A percentile compares a stretch with the other conserved stretches of the same genome.
phyloP scores from a whole-genome alignment of 257 asterid genomes.

The Gardenia jasminoides region DNA sequence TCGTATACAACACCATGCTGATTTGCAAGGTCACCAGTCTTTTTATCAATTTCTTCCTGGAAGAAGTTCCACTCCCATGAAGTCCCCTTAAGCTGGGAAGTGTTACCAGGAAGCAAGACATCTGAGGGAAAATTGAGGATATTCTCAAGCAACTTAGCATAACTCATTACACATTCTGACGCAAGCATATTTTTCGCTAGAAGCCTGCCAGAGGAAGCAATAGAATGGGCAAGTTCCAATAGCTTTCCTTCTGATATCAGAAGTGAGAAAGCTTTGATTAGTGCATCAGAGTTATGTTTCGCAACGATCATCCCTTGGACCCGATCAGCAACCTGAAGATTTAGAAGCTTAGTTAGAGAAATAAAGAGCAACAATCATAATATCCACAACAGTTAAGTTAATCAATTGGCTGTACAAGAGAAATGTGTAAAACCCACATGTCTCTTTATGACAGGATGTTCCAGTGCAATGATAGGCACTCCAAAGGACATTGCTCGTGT shows the following conservation, averaged over 20 bases:
- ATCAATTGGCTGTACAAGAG: not conserved
- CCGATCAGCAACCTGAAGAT: slow-evolving; percentile 71
- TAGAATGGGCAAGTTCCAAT: slow-evolving; percentile 60
- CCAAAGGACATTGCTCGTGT: slow-evolving; percentile 94
- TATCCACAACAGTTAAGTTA: not conserved
- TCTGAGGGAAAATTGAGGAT: slow-evolving; percentile 84
- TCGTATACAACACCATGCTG: slow-evolving; percentile 53
- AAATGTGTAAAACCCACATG: slow-evolving; percentile 52
- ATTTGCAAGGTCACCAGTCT: slow-evolving; percentile 33
- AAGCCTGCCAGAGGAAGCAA: slow-evolving; percentile 75
- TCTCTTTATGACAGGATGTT: slow-evolving; percentile 62
- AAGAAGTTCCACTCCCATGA: slow-evolving; percentile 81
- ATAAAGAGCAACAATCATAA: slow-evolving; percentile 18
- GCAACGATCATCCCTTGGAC: slow-evolving; percentile 75
- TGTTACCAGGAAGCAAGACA: slow-evolving; percentile 64
- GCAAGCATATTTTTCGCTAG: slow-evolving; percentile 87
- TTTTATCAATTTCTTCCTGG: slow-evolving; percentile 46
- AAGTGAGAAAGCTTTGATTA: slow-evolving; percentile 61
- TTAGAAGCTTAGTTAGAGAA: slow-evolving; percentile 19
- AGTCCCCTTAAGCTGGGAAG: slow-evolving; percentile 55
- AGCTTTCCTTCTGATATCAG: slow-evolving; percentile 64
- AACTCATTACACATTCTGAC: slow-evolving; percentile 60
- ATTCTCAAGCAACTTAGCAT: slow-evolving; percentile 72
- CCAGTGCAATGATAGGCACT: slow-evolving; percentile 77
- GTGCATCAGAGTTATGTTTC: slow-evolving; percentile 57